Conservation (phyloP, 805 yeast genomes). For the Starmerella ratchasimensis region DNA sequence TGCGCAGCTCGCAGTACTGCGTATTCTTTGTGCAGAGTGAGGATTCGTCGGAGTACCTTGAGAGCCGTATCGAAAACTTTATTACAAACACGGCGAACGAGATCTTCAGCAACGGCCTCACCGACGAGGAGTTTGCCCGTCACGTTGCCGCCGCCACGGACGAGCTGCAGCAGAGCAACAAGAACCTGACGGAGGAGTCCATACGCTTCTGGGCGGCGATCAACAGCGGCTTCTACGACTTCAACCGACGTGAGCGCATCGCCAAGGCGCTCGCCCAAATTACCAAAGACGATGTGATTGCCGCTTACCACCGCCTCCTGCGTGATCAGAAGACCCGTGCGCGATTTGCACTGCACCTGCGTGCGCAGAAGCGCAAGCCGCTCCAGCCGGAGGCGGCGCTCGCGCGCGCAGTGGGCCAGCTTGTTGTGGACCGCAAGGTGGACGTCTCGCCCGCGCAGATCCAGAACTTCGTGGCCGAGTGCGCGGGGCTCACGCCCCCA, state of each 20-base stretch:
- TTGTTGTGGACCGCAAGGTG: conserved; percentile 21
- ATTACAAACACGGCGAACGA: conserved; percentile 33
- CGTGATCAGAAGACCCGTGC: conserved; percentile 28
- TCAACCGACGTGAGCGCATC: conserved; percentile 41
- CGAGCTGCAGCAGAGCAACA: conserved; percentile 54
- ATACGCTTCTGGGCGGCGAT: conserved; percentile 52
- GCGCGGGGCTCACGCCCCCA: conserved; percentile 11
- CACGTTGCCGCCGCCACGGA: conserved; percentile 57
- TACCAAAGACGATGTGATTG: conserved; percentile 42
- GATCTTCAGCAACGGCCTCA: conserved; percentile 37
- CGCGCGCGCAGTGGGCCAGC: conserved; percentile 21
- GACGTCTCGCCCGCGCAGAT: conserved; percentile 18
- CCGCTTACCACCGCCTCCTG: conserved; percentile 39
- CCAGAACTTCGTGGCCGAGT: conserved; percentile 10
- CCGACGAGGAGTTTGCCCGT: conserved; percentile 50
- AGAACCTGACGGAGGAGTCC: conserved; percentile 69
- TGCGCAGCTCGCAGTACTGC: conserved; percentile 60
- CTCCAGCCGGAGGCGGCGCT: conserved; percentile 15
- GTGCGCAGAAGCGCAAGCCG: conserved; percentile 36
- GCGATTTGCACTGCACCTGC: conserved; percentile 46
- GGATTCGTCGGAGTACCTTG: conserved; percentile 56
- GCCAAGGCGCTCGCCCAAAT: conserved; percentile 43
- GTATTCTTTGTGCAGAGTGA: conserved; percentile 76
- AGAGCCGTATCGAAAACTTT: conserved; percentile 61
- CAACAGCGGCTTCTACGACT: conserved; percentile 67